Evolutionary conservation across 2,329 filamentous ascomycete genomes (phyloP).

Genomic region (Truncatella angustata): DNA sequence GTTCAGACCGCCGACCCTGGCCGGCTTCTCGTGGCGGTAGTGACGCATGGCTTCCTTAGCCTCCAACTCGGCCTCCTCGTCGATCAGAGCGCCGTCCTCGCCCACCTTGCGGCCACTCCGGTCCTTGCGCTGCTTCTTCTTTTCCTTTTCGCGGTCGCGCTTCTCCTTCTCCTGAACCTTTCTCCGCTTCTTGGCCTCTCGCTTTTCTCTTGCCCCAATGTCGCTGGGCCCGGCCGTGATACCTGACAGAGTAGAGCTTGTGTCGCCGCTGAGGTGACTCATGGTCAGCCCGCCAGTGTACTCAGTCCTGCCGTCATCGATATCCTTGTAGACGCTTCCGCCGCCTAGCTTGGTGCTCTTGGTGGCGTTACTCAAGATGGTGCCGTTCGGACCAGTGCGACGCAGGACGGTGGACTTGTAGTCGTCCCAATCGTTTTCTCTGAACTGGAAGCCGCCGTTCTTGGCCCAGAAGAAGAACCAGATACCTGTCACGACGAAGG

Average conservation of each 20-base stretch:
- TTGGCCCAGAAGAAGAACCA: constrained; percentile 99
- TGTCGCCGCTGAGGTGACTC: constrained; percentile 36
- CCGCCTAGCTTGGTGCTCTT: constrained; percentile 82
- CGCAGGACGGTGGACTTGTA: constrained; percentile 95
- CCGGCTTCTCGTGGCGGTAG: constrained; percentile 84
- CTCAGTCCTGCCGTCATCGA: constrained; percentile 47
- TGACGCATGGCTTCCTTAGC: constrained; percentile 70
- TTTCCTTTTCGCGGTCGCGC: constrained; percentile 40
- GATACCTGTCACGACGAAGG: constrained; percentile 71
- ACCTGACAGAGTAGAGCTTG: constrained; percentile 50
- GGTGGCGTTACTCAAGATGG: constrained; percentile 78
- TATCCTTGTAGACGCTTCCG: constrained; percentile 77
- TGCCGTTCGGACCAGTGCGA: constrained; percentile 85
- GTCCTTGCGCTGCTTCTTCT: constrained; percentile 33
- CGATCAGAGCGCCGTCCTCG: constrained; percentile 61
- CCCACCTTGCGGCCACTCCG: constrained; percentile 42
- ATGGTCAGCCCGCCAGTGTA: constrained; percentile 34
- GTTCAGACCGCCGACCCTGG: constrained; percentile 87
- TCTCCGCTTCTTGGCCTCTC: constrained; percentile 50
- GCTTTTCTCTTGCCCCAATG: constrained; percentile 52
- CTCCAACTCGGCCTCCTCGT: constrained; percentile 61
- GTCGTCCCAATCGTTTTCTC: constrained; percentile 89
- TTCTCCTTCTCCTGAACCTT: constrained; percentile 48
- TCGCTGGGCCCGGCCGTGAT: constrained; percentile 59
- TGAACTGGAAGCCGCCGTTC: constrained; percentile 90